Conservation (phyloP, 176 grass and related monocot genomes). For the Rhipidocladum racemiflorum region DNA sequence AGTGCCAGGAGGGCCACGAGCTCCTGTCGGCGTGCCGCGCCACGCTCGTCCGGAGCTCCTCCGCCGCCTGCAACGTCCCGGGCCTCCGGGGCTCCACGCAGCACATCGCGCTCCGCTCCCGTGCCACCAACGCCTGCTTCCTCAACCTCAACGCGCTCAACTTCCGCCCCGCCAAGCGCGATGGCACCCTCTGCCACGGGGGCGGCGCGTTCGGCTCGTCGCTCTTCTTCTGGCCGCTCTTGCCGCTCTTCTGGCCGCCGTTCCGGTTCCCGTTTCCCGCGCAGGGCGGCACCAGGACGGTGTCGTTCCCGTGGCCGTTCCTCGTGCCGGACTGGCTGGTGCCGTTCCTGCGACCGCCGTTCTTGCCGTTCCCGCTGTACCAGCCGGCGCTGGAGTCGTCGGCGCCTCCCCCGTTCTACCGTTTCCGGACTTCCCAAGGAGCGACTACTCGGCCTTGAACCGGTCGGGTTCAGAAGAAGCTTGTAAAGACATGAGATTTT, state of each 20-base stretch:
- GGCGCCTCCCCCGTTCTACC: conserved; percentile 54
- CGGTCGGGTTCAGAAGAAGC: not conserved
- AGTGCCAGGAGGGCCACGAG: conserved; percentile 77
- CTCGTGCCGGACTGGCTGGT: conserved; percentile 61
- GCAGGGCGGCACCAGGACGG: conserved; percentile 23
- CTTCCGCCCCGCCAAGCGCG: conserved; percentile 64
- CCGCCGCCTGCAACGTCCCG: conserved; percentile 68
- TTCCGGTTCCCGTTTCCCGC: conserved; percentile 37
- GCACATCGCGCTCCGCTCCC: conserved; percentile 71
- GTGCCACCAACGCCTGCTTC: conserved; percentile 62
- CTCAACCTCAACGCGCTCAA: conserved; percentile 95
- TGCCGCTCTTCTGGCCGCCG: conserved; percentile 73
- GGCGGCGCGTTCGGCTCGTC: conserved; percentile 30
- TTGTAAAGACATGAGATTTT: conserved; percentile 19
- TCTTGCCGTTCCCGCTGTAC: conserved; percentile 70
- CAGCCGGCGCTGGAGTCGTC: conserved; percentile 31
- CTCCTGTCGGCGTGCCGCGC: conserved; percentile 76
- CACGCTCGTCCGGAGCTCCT: conserved; percentile 67
- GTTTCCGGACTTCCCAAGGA: conserved; percentile 36
- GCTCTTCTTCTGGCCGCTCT: conserved; percentile 84
- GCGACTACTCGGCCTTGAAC: conserved; percentile 13
- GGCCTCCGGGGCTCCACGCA: conserved; percentile 65
- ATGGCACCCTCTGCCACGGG: conserved; percentile 50
- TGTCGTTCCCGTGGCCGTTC: conserved; percentile 71
- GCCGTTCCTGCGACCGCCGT: conserved; percentile 67